Base-by-base conservation (phyloP, 192 early-diverging fungal genomes). In the Mortierella claussenii region DNA sequence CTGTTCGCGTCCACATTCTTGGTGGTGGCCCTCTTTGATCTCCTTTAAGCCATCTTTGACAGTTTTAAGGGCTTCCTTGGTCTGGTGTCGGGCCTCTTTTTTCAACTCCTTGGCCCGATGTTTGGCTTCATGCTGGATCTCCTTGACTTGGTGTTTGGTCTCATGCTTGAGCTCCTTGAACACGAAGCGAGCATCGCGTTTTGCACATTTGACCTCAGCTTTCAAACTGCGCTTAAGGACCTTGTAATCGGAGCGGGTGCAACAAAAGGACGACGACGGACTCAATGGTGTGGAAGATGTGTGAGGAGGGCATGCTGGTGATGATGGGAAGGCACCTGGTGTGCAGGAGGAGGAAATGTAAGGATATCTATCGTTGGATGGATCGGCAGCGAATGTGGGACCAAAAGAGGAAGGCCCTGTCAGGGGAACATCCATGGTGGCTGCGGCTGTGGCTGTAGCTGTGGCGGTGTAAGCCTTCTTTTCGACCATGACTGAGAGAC, bases 61-160 rank as follows among this genome's bases (percentile, higher is more conserved):
- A 40, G 13, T 7, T 40, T 40, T 40, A 7, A 40, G 13, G 13
- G 37, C 37, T 40, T 40, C 37, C 13, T 40, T 40, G 37, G 37
- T 40, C 26, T 44, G 56, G 13, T 44, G 42, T 13, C 43, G 33
- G 11, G 37, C 12, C 42, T 58, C 56, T 15, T 30, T 40, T 12
- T 58, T 44, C 20, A 58, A 30, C 40, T 43, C 34, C 17, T 58
- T 58, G 15, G 33, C 33, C 5, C 30, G 56, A 13, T 17, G 12
- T 37, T 58, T 58, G 37, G 37, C 37, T 24, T 58, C 56, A 13
- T 44, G 40, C 10, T 45, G 24, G 15, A 30, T 21, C 24, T 45
- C 21, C 56, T 58, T 58, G 1, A 40, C 34, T 7, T 58, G 42
- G 1, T 44, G 40, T 27, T 45, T 58, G 18, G 37, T 28, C 40